These are phyloP conservation scores for Talaromyces islandicus DNA, from an alignment of 2,329 filamentous ascomycete species.

Conservation along the genomic window DNA sequence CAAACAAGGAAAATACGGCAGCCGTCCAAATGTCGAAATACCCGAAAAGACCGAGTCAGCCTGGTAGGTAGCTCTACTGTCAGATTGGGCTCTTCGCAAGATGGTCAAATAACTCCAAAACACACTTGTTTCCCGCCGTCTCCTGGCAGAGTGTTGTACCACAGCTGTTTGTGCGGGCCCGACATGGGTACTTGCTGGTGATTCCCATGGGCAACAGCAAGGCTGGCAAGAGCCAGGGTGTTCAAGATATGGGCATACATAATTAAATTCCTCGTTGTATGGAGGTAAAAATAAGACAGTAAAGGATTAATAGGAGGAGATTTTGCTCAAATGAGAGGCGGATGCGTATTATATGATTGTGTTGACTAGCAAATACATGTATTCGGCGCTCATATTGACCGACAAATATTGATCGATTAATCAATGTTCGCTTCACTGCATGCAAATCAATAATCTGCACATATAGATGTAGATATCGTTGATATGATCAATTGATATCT, in stretches of 20 bases:
- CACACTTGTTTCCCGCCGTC: conserved; percentile 75
- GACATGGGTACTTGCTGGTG: conserved; percentile 54
- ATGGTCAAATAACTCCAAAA: neutral
- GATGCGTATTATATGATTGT: neutral
- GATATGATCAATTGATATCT: too few relatives aligned
- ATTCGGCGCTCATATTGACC: too few relatives aligned
- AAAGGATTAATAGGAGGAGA: too few relatives aligned
- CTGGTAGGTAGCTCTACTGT: conserved; percentile 35
- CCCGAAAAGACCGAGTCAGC: conserved; percentile 85
- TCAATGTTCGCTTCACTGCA: neutral
- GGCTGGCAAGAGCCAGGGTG: conserved; percentile 23
- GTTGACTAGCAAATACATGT: neutral
- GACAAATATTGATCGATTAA: too few relatives aligned
- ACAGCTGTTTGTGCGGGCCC: conserved; percentile 68
- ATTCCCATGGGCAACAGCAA: conserved; percentile 54
- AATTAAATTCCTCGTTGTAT: neutral
- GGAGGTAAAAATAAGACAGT: too few relatives aligned
- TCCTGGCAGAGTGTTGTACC: conserved; percentile 78
- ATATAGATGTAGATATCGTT: neutral
- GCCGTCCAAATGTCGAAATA: conserved; percentile 76
- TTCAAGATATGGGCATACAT: conserved; percentile 1
- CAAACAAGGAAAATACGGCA: conserved; percentile 73
- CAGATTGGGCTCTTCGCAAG: neutral
- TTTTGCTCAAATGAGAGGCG: neutral
- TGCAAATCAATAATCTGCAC: neutral